Conservation (phyloP, 176 grass and related monocot genomes). For the Oropetium thomaeum region DNA sequence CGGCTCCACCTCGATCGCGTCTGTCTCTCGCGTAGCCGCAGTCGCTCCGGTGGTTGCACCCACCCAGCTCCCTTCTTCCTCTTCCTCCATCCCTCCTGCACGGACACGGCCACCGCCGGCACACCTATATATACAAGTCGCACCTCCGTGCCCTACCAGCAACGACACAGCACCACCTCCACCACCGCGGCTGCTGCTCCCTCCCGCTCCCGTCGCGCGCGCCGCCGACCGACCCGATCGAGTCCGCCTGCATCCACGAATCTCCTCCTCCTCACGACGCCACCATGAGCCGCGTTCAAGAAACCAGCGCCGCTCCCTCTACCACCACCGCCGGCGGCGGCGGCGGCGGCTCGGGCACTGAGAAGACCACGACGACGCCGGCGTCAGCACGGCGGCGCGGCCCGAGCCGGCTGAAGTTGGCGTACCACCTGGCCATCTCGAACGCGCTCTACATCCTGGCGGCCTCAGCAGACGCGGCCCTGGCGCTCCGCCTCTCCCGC, state of each 20-base stretch:
- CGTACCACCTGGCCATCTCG: slow-evolving; percentile 50
- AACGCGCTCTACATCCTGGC: slow-evolving; percentile 49
- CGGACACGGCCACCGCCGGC: not conserved
- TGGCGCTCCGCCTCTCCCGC: not conserved
- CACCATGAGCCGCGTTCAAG: slow-evolving; percentile 11
- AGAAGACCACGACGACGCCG: too few species aligned
- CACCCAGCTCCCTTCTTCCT: not conserved
- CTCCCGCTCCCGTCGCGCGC: too few species aligned
- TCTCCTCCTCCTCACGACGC: too few species aligned
- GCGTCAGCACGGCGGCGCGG: too few species aligned
- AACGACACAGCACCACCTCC: slow-evolving; percentile 8
- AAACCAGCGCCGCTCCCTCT: not conserved
- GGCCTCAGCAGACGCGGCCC: not conserved
- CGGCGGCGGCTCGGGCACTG: too few species aligned
- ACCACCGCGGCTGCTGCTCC: too few species aligned
- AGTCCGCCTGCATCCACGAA: too few species aligned
- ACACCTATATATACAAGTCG: slow-evolving; percentile 18
- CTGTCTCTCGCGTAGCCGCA: too few species aligned
- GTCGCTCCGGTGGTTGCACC: slow-evolving; percentile 81
- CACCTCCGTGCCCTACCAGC: too few species aligned
- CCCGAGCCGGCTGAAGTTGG: slow-evolving; percentile 22
- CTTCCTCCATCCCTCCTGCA: not conserved
- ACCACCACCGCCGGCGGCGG: too few species aligned
- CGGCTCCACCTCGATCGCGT: too few species aligned
- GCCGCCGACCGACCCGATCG: too few species aligned